A percentile compares a stretch with the other conserved stretches of the same genome.
These are phyloP conservation scores for Chaetothyriales sp. DNA, from an alignment of 2,329 filamentous ascomycete genomes.

Conservation along the genomic window DNA sequence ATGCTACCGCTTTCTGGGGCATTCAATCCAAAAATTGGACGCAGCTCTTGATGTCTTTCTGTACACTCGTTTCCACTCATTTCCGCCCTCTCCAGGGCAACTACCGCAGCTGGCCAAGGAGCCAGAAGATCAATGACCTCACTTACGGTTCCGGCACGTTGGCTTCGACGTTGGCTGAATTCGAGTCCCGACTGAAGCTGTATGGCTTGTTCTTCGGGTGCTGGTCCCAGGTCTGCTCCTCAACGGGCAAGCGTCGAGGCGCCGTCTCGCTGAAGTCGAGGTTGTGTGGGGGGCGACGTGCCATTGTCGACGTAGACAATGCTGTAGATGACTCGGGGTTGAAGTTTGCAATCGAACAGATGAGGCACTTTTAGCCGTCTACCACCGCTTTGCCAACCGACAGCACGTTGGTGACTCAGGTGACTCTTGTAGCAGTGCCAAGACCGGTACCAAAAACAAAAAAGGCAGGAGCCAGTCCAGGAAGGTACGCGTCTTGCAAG, in stretches of 20 bases:
- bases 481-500: not conserved
- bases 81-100: not conserved
- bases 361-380: not conserved
- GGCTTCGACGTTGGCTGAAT: conserved; percentile 1
- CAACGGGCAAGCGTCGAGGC: not conserved
- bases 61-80: not conserved
- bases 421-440: not conserved
- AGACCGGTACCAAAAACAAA: not conserved
- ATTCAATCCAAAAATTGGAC: too few species aligned
- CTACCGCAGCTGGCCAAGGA: not conserved
- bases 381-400: too few species aligned
- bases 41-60: not conserved
- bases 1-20: too few species aligned
- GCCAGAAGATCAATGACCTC: not conserved
- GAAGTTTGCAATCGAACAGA: not conserved
- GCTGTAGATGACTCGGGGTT: not conserved
- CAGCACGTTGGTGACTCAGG: not conserved
- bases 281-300: not conserved
- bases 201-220: conserved; percentile 6
- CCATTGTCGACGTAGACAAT: not conserved
- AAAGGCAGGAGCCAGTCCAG: not conserved
- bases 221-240: conserved; percentile 1
- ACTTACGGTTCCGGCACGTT: conserved; percentile 4
- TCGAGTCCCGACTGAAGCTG: conserved; percentile 1
- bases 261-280: not conserved